Evolutionary conservation across 768 basidiomycete genomes (phyloP).

Genomic region (Tephrocybe sp.): DNA sequence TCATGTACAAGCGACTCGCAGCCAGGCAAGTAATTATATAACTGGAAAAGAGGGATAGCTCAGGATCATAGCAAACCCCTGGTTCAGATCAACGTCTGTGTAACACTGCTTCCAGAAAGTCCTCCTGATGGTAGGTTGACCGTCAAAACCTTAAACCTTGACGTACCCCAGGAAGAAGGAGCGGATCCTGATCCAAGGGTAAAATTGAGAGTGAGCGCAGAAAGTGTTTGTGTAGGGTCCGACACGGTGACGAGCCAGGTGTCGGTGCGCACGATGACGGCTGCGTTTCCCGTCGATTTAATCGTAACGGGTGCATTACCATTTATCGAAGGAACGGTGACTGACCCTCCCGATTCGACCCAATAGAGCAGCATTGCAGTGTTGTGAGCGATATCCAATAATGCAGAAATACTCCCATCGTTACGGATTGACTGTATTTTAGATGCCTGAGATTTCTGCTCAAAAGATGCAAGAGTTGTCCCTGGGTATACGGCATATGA

Average conservation of each 20-base stretch:
- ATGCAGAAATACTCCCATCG: conserved; percentile 46
- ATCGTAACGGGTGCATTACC: conserved; percentile 29
- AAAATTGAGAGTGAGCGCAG: conserved; percentile 29
- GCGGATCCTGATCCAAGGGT: conserved; percentile 17
- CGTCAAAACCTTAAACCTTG: conserved; percentile 25
- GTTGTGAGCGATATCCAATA: conserved; percentile 41
- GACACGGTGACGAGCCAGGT: conserved; percentile 53
- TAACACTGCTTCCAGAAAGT: conserved; percentile 23
- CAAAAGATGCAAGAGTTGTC: conserved; percentile 38
- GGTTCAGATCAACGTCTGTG: conserved; percentile 15
- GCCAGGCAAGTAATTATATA: too few species aligned
- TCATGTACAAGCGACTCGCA: too few species aligned
- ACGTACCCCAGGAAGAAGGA: conserved; percentile 12
- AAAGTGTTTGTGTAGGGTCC: conserved; percentile 61
- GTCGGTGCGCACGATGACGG: conserved; percentile 40
- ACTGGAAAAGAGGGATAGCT: too few species aligned
- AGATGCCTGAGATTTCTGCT: conserved; percentile 29
- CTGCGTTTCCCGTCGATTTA: conserved; percentile 39
- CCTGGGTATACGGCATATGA: conserved; percentile 62
- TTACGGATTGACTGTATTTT: conserved; percentile 42
- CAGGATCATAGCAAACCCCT: too few species aligned
- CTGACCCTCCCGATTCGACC: conserved; percentile 43
- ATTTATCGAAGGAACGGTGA: conserved; percentile 30
- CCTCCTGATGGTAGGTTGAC: conserved; percentile 25
- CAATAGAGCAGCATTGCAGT: conserved; percentile 56